Evolutionary conservation across 306 rosid genomes (phyloP).

Genomic region (Vigna hirtella): DNA sequence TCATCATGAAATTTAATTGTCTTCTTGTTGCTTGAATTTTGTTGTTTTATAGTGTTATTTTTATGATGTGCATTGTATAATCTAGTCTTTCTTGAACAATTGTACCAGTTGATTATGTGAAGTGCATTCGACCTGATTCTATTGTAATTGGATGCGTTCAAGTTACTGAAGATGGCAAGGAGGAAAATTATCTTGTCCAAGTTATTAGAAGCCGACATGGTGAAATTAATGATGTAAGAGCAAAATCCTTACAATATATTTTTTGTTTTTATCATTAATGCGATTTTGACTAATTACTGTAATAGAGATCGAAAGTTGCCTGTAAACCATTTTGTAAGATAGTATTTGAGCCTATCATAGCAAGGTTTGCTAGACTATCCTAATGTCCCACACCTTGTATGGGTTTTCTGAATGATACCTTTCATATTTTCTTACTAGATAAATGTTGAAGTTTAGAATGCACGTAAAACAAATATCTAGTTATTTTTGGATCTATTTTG

Average conservation of each 20-base stretch:
- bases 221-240: constrained; percentile 73
- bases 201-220: constrained; percentile 75
- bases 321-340: too few species aligned
- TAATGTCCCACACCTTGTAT: too few species aligned
- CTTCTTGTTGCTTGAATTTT: constrained; percentile 14
- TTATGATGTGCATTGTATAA: constrained; percentile 38
- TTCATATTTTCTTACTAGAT: too few species aligned
- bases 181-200: constrained; percentile 80
- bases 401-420: too few species aligned
- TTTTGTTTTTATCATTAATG: background rate
- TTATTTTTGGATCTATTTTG: too few species aligned
- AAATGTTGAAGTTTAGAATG: too few species aligned
- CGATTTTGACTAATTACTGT: background rate
- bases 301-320: too few species aligned
- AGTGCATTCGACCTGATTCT: constrained; percentile 86
- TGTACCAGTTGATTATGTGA: constrained; percentile 86
- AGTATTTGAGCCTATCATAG: too few species aligned
- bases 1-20: too few species aligned
- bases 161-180: constrained; percentile 70
- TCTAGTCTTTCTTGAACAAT: constrained; percentile 49
- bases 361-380: too few species aligned
- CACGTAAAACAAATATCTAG: too few species aligned
- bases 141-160: constrained; percentile 88
- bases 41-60: background rate
- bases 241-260: constrained; percentile 19